Evolutionary conservation across 2,329 filamentous ascomycete species (phyloP).

Genomic region (Fusarium nygamai): DNA sequence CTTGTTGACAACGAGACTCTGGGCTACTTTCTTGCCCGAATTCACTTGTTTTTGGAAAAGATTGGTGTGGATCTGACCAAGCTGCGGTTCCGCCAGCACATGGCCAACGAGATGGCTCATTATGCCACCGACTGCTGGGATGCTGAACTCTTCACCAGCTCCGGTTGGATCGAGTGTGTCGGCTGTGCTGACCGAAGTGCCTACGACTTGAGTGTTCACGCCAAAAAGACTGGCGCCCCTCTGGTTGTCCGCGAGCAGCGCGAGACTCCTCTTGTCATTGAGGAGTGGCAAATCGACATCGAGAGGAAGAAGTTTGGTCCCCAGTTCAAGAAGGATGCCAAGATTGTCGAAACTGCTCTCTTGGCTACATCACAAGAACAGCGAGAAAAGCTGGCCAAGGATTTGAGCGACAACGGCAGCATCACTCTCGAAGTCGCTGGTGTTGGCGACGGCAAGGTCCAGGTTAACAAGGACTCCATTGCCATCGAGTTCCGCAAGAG

Average conservation of each 20-base stretch:
- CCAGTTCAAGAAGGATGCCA: slow-evolving; percentile 93
- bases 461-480: slow-evolving; percentile 82
- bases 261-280: slow-evolving; percentile 78
- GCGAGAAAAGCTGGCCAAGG: slow-evolving; percentile 80
- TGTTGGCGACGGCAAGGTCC: slow-evolving; percentile 75
- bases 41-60: slow-evolving; percentile 88
- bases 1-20: slow-evolving; percentile 97
- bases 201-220: slow-evolving; percentile 92
- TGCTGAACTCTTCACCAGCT: slow-evolving; percentile 88
- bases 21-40: slow-evolving; percentile 95
- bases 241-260: slow-evolving; percentile 86
- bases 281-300: slow-evolving; percentile 88
- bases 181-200: slow-evolving; percentile 96
- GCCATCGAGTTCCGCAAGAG: slow-evolving; percentile 85
- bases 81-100: slow-evolving; percentile 96
- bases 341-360: slow-evolving; percentile 83
- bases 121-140: slow-evolving; percentile 99
- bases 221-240: slow-evolving; percentile 89
- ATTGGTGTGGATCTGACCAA: slow-evolving; percentile 89
- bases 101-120: slow-evolving; percentile 82
- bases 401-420: slow-evolving; percentile 78
- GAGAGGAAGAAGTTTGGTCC: slow-evolving; percentile 97
- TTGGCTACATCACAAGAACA: slow-evolving; percentile 80
- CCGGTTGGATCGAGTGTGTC: slow-evolving; percentile 98
- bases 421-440: slow-evolving; percentile 78